These are phyloP conservation scores for Didymosphaeria variabile DNA, from an alignment of 2,329 filamentous ascomycete genomes.

Conservation along the genomic window DNA sequence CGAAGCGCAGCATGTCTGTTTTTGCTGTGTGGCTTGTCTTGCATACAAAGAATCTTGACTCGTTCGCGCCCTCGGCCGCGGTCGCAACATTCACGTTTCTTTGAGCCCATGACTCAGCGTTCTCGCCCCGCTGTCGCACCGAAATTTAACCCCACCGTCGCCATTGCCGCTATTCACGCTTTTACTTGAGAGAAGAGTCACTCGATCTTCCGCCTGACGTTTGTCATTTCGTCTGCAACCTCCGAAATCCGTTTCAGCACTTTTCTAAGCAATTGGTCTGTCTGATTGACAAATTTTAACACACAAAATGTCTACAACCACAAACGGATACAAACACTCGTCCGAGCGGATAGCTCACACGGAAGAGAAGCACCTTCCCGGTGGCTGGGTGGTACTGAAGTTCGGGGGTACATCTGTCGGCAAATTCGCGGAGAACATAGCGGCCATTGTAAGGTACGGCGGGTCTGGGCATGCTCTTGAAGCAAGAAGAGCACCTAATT, in stretches of 20 bases:
- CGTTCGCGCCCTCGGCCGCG: background rate
- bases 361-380: slow-evolving; percentile 59
- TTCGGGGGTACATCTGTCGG: slow-evolving; percentile 96
- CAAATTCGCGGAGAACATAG: slow-evolving; percentile 77
- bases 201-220: background rate
- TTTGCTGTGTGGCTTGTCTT: background rate
- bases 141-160: slow-evolving; percentile 9
- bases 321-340: slow-evolving; percentile 45
- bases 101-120: slow-evolving; percentile 5
- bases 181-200: slow-evolving; percentile 4
- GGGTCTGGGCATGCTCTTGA: background rate
- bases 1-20: background rate
- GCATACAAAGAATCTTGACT: background rate
- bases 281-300: background rate
- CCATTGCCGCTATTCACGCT: slow-evolving; percentile 9
- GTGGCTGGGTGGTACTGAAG: slow-evolving; percentile 87
- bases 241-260: background rate
- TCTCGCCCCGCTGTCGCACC: slow-evolving; percentile 5
- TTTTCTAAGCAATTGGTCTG: background rate
- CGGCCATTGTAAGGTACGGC: slow-evolving; percentile 68
- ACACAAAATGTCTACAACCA: slow-evolving; percentile 36
- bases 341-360: slow-evolving; percentile 52
- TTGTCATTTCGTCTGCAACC: background rate
- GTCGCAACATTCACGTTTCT: background rate
- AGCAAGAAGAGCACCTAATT: background rate